phyloP scores from a whole-genome alignment of 2,329 filamentous ascomycete genomes.

The Laburnicola sp. region DNA sequence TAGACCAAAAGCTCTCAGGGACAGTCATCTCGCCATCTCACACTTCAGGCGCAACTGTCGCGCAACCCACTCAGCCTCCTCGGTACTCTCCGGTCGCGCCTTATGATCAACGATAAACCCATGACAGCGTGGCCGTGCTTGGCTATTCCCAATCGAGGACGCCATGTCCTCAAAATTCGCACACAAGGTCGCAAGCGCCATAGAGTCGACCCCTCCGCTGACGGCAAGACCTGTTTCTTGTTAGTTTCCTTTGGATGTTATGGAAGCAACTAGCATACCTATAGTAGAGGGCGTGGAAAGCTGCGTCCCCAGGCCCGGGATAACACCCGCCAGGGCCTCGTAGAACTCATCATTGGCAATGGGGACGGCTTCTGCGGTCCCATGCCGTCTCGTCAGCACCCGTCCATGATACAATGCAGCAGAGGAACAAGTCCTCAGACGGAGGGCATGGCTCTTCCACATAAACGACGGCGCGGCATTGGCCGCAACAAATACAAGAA shows the following conservation, averaged over 20 bases:
- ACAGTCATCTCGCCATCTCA: slow-evolving; percentile 28
- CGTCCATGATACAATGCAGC: slow-evolving; percentile 16
- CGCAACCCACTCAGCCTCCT: slow-evolving; percentile 59
- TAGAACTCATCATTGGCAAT: slow-evolving; percentile 34
- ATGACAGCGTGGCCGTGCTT: slow-evolving; percentile 41
- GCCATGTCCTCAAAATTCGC: slow-evolving; percentile 24
- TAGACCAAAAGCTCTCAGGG: slow-evolving; percentile 7
- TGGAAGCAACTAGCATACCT: slow-evolving; percentile 17
- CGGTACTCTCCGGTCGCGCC: slow-evolving; percentile 57
- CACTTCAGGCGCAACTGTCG: slow-evolving; percentile 50
- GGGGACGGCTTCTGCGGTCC: slow-evolving; percentile 24
- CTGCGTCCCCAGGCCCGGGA: not conserved
- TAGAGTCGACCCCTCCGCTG: slow-evolving; percentile 96
- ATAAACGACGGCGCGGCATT: slow-evolving; percentile 34
- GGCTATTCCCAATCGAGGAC: not conserved
- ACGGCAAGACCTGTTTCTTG: slow-evolving; percentile 65
- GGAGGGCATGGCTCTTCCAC: slow-evolving; percentile 41
- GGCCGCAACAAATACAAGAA: slow-evolving; percentile 1
- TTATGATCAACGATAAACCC: slow-evolving; percentile 66
- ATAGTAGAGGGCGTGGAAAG: not conserved
- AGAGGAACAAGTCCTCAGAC: slow-evolving; percentile 37
- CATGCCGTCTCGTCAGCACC: slow-evolving; percentile 24
- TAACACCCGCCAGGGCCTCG: slow-evolving; percentile 17
- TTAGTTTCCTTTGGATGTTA: slow-evolving; percentile 8
- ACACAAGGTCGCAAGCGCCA: slow-evolving; percentile 84